Base-by-base conservation (phyloP, 441 rosid genomes). In the Eruca vesicaria region DNA sequence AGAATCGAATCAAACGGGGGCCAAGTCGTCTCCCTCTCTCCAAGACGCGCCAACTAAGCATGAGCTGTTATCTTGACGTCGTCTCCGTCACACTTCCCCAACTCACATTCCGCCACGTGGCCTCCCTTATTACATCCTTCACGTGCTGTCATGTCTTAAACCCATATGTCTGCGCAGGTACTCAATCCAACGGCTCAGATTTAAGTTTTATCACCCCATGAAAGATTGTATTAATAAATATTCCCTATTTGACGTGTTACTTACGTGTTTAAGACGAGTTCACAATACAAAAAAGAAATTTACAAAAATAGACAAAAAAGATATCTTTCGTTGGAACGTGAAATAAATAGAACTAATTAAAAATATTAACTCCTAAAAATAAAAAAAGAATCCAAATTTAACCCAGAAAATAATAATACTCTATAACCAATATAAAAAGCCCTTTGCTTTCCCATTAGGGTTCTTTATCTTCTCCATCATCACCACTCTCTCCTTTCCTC, bases 41-140 rank as follows among this genome's bases (percentile, higher is more conserved):
- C 58, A 20, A 50, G 66, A 83, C 88, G 86, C 81, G 89, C 90
- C 90, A 81, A 71, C 85, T 79, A 74, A 78, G 90, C 83, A 74
- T 79, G 11, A 80, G 86, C 82, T 79, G 76, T 72, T 12, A 16
- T 0, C 18, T 64, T 28, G 14, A 26, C 36, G 62, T 9, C 72
- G 32, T 74, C 60, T 66, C 68, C 63, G 29, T 53, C 79, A 70
- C 79, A 64, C 60, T 62, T 74, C 78, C 66, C 56, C 66, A 32
- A 18, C 55, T 70, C 69, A 69, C 32, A 19, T 66, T 2, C 9
- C 45, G 72, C 72, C 79, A 79, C 73, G 79, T 78, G 63, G 20
- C 76, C 6, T 63, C n/a, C 65, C 16, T 56, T 68, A 4, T 9
- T 15, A 63, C 66, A 68, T 21, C 61, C 6, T 60, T 35, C 55